These are phyloP conservation scores for Zanthoxylum bungeanum DNA, from an alignment of 345 rosid species.

Conservation along the genomic window DNA sequence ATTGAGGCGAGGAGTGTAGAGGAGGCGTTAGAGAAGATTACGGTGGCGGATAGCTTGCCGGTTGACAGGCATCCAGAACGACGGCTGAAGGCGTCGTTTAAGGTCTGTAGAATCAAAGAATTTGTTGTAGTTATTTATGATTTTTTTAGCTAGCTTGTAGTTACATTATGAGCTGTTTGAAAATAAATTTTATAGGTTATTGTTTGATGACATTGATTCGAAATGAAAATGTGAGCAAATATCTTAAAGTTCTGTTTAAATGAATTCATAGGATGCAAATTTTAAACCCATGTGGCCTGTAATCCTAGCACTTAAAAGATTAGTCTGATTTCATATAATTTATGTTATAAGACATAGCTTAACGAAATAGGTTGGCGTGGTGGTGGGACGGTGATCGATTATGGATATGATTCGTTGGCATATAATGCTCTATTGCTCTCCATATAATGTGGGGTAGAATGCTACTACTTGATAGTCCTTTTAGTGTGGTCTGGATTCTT, in stretches of 20 bases:
- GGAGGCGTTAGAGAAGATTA: slow-evolving; percentile 79
- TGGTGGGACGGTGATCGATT: too few species aligned
- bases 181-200: too few species aligned
- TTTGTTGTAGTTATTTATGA: background rate
- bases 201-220: background rate
- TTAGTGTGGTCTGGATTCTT: too few species aligned
- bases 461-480: too few species aligned
- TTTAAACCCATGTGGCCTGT: background rate
- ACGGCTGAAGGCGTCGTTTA: slow-evolving; percentile 89
- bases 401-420: too few species aligned
- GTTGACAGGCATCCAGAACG: slow-evolving; percentile 80
- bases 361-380: too few species aligned
- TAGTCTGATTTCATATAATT: background rate
- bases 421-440: too few species aligned
- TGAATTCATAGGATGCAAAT: background rate
- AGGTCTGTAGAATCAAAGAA: too few species aligned
- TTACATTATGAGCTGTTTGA: too few species aligned
- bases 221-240: background rate
- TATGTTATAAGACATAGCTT: background rate
- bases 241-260: too few species aligned
- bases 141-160: background rate
- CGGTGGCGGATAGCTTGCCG: slow-evolving; percentile 66
- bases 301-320: background rate
- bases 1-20: slow-evolving; percentile 85
- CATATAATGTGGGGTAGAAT: too few species aligned